Percentiles rank a stretch among this genome's conserved stretches.
phyloP scores from a whole-genome alignment of 371 early-diverging fungal genomes.

The Mucor racemosus region DNA sequence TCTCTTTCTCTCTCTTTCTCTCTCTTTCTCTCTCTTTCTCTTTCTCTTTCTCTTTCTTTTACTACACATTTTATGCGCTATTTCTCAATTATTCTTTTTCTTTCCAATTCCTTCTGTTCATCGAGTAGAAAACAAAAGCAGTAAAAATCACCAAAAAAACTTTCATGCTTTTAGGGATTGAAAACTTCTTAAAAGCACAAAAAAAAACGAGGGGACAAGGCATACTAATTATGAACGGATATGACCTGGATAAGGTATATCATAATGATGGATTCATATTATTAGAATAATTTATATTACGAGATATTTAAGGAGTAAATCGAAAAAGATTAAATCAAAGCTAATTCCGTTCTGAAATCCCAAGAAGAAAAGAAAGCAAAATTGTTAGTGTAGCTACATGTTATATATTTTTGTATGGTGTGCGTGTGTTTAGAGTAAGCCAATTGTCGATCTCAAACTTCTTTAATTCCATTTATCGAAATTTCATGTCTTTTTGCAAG shows the following conservation, averaged over 20 bases:
- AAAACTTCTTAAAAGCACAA: conserved; percentile 3
- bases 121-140: background rate
- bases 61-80: background rate
- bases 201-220: background rate
- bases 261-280: background rate
- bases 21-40: too few relatives aligned
- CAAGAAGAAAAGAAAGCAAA: background rate
- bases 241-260: background rate
- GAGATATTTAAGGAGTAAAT: background rate
- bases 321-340: background rate
- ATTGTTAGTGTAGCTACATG: too few relatives aligned
- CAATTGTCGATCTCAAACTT: background rate
- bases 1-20: too few relatives aligned
- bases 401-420: too few relatives aligned
- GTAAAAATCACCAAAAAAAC: background rate
- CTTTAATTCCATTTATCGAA: too few relatives aligned
- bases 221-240: background rate
- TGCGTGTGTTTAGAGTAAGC: too few relatives aligned
- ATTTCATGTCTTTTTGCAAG: background rate
- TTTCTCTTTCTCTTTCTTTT: background rate
- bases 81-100: background rate
- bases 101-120: background rate
- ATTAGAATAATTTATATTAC: background rate
- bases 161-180: background rate
- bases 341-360: background rate